These are phyloP conservation scores for Jacaranda copaia DNA, from an alignment of 257 asterid species.

Conservation along the genomic window DNA sequence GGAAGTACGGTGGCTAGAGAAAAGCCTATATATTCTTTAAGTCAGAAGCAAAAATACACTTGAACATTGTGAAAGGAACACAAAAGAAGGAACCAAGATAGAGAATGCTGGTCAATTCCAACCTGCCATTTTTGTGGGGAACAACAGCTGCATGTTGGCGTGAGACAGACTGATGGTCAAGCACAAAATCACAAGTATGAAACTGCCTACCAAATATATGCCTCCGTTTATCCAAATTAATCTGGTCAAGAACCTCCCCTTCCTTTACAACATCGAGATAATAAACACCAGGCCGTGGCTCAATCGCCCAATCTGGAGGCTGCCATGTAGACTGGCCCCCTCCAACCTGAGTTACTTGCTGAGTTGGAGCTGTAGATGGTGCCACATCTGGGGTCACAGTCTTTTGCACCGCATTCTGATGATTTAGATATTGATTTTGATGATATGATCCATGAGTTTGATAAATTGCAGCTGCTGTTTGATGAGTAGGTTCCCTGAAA, in stretches of 20 bases:
- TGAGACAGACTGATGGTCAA: conserved; percentile 97
- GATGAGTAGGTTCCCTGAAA: conserved; percentile 33
- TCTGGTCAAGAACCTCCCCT: conserved; percentile 87
- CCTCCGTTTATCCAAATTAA: conserved; percentile 78
- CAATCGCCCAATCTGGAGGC: conserved; percentile 99
- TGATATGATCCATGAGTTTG: conserved; percentile 51
- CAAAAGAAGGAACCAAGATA: conserved; percentile 4
- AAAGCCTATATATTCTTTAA: background rate
- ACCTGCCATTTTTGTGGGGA: conserved; percentile 96
- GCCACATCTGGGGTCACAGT: conserved; percentile 45
- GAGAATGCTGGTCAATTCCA: conserved; percentile 27
- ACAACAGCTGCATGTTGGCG: conserved; percentile 96
- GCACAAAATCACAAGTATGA: conserved; percentile 95
- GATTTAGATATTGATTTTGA: conserved; percentile 50
- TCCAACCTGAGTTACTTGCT: conserved; percentile 76
- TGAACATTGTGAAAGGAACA: conserved; percentile 11
- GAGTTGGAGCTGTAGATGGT: conserved; percentile 51
- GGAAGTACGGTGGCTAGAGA: background rate
- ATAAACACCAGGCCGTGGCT: conserved; percentile 89
- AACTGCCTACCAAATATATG: conserved; percentile 92
- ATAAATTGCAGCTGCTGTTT: conserved; percentile 43
- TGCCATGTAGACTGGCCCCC: conserved; percentile 95
- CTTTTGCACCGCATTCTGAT: conserved; percentile 51
- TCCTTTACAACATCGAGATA: conserved; percentile 91
- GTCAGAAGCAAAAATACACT: conserved; percentile 17